Evolutionary conservation across 805 yeast species (phyloP).

Genomic region (Saccharomycopsis guyanensis): DNA sequence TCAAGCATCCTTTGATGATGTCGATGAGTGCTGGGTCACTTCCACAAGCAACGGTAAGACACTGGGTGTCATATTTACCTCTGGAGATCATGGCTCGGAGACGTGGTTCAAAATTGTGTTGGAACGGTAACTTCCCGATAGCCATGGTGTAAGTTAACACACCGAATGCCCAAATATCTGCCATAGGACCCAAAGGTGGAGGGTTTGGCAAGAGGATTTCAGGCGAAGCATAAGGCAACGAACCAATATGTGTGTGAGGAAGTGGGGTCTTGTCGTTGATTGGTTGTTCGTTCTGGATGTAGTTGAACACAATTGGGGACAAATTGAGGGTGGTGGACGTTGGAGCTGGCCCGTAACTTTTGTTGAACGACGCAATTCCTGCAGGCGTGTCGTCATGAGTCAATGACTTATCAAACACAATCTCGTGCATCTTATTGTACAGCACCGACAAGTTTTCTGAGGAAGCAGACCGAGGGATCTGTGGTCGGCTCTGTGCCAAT

Average conservation of each 20-base stretch:
- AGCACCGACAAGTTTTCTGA: slow-evolving; percentile 21
- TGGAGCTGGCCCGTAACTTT: slow-evolving; percentile 27
- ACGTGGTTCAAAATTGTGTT: slow-evolving; percentile 76
- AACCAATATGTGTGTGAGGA: slow-evolving; percentile 74
- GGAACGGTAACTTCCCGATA: slow-evolving; percentile 72
- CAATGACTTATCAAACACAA: slow-evolving; percentile 25
- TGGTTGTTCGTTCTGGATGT: slow-evolving; percentile 24
- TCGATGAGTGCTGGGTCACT: slow-evolving; percentile 25
- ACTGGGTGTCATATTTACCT: slow-evolving; percentile 49
- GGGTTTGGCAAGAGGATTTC: slow-evolving; percentile 62
- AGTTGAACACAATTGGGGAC: slow-evolving; percentile 23
- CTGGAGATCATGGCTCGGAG: slow-evolving; percentile 63
- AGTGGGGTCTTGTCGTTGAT: slow-evolving; percentile 23
- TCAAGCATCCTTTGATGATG: slow-evolving; percentile 47
- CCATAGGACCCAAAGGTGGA: slow-evolving; percentile 50
- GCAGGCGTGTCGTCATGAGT: slow-evolving; percentile 30
- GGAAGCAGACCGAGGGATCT: slow-evolving; percentile 31
- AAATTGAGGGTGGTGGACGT: slow-evolving; percentile 21
- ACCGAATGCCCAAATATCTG: slow-evolving; percentile 92
- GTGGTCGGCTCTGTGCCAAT: slow-evolving; percentile 24
- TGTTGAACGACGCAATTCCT: slow-evolving; percentile 26
- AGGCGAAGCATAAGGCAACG: slow-evolving; percentile 89
- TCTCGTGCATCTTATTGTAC: slow-evolving; percentile 22
- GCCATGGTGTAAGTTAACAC: slow-evolving; percentile 67
- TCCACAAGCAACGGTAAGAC: slow-evolving; percentile 37